Evolutionary conservation across 2,329 filamentous ascomycete species (phyloP).

Genomic region (Paramyrothecium sp.): DNA sequence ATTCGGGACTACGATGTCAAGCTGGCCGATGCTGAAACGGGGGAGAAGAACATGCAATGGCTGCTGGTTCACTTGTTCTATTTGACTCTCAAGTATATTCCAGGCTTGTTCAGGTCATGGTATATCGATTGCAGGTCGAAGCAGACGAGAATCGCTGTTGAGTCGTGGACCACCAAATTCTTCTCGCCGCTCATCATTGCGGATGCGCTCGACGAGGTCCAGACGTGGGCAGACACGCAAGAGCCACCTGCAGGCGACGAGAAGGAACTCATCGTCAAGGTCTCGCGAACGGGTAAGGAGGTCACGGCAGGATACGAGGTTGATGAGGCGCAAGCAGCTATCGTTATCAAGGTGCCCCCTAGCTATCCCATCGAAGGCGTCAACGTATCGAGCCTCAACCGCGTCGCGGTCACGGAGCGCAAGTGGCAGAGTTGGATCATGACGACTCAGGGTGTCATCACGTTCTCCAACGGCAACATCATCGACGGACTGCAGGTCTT

Average conservation of each 20-base stretch:
- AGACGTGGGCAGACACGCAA: slow-evolving; percentile 61
- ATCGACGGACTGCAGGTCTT: slow-evolving; percentile 86
- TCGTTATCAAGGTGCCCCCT: slow-evolving; percentile 76
- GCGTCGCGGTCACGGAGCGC: slow-evolving; percentile 83
- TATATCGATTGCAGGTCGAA: slow-evolving; percentile 78
- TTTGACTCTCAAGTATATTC: slow-evolving; percentile 71
- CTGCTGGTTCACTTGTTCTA: slow-evolving; percentile 86
- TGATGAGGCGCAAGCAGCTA: slow-evolving; percentile 81
- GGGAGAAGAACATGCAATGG: slow-evolving; percentile 77
- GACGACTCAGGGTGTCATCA: slow-evolving; percentile 87
- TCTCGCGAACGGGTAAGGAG: slow-evolving; percentile 70
- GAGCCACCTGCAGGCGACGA: slow-evolving; percentile 48
- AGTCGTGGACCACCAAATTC: slow-evolving; percentile 81
- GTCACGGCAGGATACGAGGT: slow-evolving; percentile 82
- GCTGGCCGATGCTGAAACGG: slow-evolving; percentile 53
- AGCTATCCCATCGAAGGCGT: slow-evolving; percentile 83
- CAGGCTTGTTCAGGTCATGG: slow-evolving; percentile 79
- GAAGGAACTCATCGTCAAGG: slow-evolving; percentile 63
- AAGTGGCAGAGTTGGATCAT: slow-evolving; percentile 93
- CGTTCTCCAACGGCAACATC: slow-evolving; percentile 85
- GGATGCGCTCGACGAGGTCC: slow-evolving; percentile 65
- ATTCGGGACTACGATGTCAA: slow-evolving; percentile 54
- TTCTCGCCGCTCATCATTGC: slow-evolving; percentile 71
- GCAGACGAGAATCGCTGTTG: slow-evolving; percentile 76
- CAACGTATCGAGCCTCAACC: slow-evolving; percentile 71